phyloP scores from a whole-genome alignment of 805 yeast genomes.

The Teunomyces tritomae region DNA sequence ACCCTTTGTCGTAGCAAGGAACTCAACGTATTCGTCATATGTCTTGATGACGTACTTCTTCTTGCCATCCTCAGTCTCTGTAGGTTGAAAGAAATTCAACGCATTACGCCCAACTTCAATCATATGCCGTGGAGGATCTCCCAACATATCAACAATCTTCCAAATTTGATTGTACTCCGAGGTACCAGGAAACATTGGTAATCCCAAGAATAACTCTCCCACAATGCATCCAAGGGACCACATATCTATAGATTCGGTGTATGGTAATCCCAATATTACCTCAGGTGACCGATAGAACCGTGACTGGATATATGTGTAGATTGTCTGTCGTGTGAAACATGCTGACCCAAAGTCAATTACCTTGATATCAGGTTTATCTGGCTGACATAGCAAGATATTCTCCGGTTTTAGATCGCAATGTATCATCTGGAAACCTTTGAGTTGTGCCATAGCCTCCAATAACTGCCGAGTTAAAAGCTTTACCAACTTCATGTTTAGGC shows the following conservation, averaged over 20 bases:
- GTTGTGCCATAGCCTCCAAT: conserved; percentile 72
- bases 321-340: conserved; percentile 84
- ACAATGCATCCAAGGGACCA: conserved; percentile 96
- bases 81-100: conserved; percentile 59
- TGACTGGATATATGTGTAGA: conserved; percentile 89
- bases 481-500: conserved; percentile 76
- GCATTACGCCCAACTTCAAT: conserved; percentile 91
- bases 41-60: conserved; percentile 31
- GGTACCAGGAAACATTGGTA: conserved; percentile 92
- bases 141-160: conserved; percentile 79
- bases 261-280: conserved; percentile 86
- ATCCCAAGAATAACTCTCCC: conserved; percentile 85
- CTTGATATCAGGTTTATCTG: conserved; percentile 83
- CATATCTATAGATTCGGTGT: conserved; percentile 90
- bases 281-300: conserved; percentile 95
- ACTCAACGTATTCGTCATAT: conserved; percentile 35
- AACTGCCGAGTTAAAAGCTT: conserved; percentile 77
- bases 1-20: conserved; percentile 22
- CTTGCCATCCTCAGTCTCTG: conserved; percentile 19
- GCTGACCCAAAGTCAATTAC: conserved; percentile 96
- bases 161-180: conserved; percentile 89
- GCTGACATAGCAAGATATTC: conserved; percentile 75
- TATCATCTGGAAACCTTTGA: conserved; percentile 80
- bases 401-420: conserved; percentile 98
- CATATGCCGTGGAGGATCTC: conserved; percentile 94